A percentile compares a stretch with the other conserved stretches of the same genome.
Conservation (phyloP, 2,329 filamentous ascomycete genomes). For the Colletotrichum magnum region DNA sequence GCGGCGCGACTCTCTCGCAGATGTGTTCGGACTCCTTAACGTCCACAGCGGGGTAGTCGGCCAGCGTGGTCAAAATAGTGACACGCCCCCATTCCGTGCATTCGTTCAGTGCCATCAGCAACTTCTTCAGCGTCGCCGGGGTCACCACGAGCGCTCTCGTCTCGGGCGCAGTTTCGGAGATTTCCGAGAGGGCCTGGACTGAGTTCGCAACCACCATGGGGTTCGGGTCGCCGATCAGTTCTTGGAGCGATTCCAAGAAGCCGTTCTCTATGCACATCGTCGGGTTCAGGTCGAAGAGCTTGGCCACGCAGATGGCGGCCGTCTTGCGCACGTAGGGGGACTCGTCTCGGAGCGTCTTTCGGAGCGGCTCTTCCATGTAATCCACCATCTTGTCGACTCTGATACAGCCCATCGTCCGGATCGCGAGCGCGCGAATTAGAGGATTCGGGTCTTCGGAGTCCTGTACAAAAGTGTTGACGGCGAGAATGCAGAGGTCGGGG, state of each 20-base stretch:
- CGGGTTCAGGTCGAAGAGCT: slow-evolving; percentile 96
- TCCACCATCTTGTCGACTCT: slow-evolving; percentile 99
- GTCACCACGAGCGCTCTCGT: slow-evolving; percentile 89
- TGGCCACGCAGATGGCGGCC: slow-evolving; percentile 96
- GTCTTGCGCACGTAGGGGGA: slow-evolving; percentile 99
- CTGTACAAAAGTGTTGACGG: slow-evolving; percentile 99
- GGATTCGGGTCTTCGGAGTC: slow-evolving; percentile 99
- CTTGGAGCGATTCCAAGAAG: slow-evolving; percentile 92
- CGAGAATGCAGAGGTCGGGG: slow-evolving; percentile 97
- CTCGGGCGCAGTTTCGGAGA: slow-evolving; percentile 90
- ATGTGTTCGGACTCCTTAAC: slow-evolving; percentile 98
- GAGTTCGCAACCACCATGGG: slow-evolving; percentile 99
- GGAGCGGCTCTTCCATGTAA: slow-evolving; percentile 98
- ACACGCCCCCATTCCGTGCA: slow-evolving; percentile 99
- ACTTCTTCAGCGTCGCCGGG: slow-evolving; percentile 88
- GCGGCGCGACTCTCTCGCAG: slow-evolving; percentile 93
- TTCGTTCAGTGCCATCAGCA: slow-evolving; percentile 96
- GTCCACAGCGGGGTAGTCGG: slow-evolving; percentile 89
- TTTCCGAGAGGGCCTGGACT: slow-evolving; percentile 93
- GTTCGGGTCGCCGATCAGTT: slow-evolving; percentile 96
- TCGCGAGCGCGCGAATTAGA: slow-evolving; percentile 92
- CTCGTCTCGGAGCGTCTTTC: slow-evolving; percentile 96
- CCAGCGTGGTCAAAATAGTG: slow-evolving; percentile 90
- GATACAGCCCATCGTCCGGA: slow-evolving; percentile 98
- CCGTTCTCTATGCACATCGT: slow-evolving; percentile 95